A percentile compares a stretch with the other conserved stretches of the same genome.
phyloP scores from a whole-genome alignment of 441 rosid species.

The Mallotus japonicus region DNA sequence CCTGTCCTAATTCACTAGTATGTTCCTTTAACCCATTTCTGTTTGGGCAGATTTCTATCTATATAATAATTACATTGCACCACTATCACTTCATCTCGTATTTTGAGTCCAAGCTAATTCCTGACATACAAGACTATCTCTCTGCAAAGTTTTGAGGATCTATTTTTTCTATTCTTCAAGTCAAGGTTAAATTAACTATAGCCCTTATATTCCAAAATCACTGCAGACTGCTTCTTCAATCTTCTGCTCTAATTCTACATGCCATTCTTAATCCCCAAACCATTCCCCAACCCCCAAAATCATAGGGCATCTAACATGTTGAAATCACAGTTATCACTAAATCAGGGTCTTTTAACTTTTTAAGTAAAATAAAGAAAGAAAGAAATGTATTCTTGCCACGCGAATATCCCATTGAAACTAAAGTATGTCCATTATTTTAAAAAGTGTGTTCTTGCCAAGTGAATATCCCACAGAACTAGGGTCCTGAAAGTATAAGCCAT shows the following conservation, averaged over 20 bases:
- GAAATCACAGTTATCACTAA: neutral
- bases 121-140: neutral
- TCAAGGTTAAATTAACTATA: neutral
- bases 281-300: neutral
- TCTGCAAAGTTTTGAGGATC: neutral
- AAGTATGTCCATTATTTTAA: too few relatives aligned
- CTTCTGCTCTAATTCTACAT: too few relatives aligned
- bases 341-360: too few relatives aligned
- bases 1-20: neutral
- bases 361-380: too few relatives aligned
- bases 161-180: neutral
- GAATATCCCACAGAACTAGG: neutral
- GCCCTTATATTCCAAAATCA: neutral
- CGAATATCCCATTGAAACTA: too few relatives aligned
- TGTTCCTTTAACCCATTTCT: neutral
- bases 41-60: neutral
- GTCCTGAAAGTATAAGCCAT: neutral
- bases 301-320: neutral
- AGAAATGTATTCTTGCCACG: too few relatives aligned
- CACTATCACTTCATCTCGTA: neutral
- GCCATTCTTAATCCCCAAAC: neutral
- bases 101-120: neutral
- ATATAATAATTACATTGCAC: neutral
- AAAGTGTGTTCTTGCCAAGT: neutral
- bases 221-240: neutral